Evolutionary conservation across 1,139 yeast genomes (phyloP).

Genomic region (Taiozyma sp.): DNA sequence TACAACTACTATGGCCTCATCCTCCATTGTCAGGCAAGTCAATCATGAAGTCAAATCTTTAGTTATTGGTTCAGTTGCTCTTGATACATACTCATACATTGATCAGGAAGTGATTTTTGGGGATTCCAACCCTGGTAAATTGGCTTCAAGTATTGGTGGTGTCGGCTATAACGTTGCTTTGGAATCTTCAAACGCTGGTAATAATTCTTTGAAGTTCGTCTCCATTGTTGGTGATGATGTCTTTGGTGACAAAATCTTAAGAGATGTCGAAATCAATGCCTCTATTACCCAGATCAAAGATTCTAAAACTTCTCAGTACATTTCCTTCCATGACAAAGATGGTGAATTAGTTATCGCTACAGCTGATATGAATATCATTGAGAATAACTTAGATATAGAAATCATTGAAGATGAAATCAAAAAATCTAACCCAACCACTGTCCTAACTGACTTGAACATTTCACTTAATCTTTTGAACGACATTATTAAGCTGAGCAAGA

Average conservation of each 20-base stretch:
- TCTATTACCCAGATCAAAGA: constrained; percentile 19
- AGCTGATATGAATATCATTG: constrained; percentile 78
- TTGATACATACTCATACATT: constrained; percentile 59
- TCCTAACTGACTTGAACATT: constrained; percentile 70
- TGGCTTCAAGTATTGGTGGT: constrained; percentile 65
- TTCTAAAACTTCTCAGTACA: constrained; percentile 60
- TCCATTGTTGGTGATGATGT: constrained; percentile 59
- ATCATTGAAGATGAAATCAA: constrained; percentile 33
- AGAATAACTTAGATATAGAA: constrained; percentile 36
- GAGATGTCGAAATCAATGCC: constrained; percentile 31
- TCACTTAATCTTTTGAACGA: constrained; percentile 37
- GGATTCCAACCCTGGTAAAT: constrained; percentile 74
- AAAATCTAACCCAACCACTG: constrained; percentile 34
- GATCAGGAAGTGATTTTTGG: constrained; percentile 28
- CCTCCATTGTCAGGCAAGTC: background rate
- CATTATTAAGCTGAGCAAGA: constrained; percentile 30
- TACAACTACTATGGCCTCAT: background rate
- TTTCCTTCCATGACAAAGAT: constrained; percentile 54
- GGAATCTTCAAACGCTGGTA: constrained; percentile 35
- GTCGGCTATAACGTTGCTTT: constrained; percentile 76
- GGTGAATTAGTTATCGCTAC: constrained; percentile 75
- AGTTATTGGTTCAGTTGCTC: constrained; percentile 73
- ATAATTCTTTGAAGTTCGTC: constrained; percentile 40
- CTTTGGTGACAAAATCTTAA: constrained; percentile 41
- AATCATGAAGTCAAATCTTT: constrained; percentile 28